A percentile compares a stretch with the other conserved stretches of the same genome.
phyloP scores from a whole-genome alignment of 2,329 filamentous ascomycete genomes.

The Fusarium beomiforme region DNA sequence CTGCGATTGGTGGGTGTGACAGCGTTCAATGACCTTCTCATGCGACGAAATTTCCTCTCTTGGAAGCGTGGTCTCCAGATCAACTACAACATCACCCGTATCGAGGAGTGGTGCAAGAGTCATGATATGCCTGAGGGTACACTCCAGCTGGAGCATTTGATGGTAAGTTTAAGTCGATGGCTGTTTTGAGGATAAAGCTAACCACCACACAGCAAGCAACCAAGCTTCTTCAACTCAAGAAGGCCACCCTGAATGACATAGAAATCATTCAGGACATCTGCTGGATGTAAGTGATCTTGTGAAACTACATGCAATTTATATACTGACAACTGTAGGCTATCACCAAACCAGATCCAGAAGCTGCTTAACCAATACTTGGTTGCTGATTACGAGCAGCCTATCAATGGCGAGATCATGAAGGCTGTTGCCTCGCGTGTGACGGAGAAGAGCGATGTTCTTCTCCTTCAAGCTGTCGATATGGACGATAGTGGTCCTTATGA shows the following conservation, averaged over 20 bases:
- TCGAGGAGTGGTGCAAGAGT: constrained; percentile 99
- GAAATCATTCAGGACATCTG: constrained; percentile 99
- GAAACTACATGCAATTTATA: not conserved
- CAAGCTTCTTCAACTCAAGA: constrained; percentile 97
- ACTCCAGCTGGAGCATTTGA: constrained; percentile 95
- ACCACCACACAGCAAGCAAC: constrained; percentile 80
- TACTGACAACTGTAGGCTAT: constrained; percentile 70
- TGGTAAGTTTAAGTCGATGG: constrained; percentile 66
- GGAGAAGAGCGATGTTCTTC: constrained; percentile 96
- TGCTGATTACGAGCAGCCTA: constrained; percentile 98
- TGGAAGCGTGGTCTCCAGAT: constrained; percentile 99
- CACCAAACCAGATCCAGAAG: constrained; percentile 99
- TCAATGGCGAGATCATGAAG: constrained; percentile 99
- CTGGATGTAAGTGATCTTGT: constrained; percentile 83
- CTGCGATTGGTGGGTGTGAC: constrained; percentile 94
- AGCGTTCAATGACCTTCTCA: constrained; percentile 96
- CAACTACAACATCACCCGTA: constrained; percentile 99
- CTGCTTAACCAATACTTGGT: constrained; percentile 98
- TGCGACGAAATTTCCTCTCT: constrained; percentile 97
- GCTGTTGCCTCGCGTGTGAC: constrained; percentile 96
- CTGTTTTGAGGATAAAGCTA: constrained; percentile 31
- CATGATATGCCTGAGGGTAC: constrained; percentile 99
- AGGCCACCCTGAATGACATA: constrained; percentile 98
- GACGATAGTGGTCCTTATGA: constrained; percentile 98
- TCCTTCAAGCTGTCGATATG: constrained; percentile 96